Evolutionary conservation across 257 asterid species (phyloP).

Genomic region (Solanum okadae): DNA sequence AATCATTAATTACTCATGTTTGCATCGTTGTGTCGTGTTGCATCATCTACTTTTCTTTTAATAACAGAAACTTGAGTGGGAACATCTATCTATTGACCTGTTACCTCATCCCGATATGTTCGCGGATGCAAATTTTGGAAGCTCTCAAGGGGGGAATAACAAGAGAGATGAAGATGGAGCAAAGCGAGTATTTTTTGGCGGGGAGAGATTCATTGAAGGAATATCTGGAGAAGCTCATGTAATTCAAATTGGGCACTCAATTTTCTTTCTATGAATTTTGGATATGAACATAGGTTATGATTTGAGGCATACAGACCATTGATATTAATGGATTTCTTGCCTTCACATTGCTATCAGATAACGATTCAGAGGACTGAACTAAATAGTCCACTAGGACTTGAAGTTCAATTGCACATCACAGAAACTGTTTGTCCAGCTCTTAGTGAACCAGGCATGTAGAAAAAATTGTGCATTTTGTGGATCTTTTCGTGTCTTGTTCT

Average conservation of each 20-base stretch:
- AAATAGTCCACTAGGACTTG: conserved; percentile 85
- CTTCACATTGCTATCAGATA: conserved; percentile 41
- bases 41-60: conserved; percentile 1
- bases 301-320: not conserved
- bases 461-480: conserved; percentile 2
- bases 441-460: conserved; percentile 93
- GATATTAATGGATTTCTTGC: not conserved
- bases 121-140: conserved; percentile 46
- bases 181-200: conserved; percentile 94
- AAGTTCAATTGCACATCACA: conserved; percentile 77
- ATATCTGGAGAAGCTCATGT: conserved; percentile 96
- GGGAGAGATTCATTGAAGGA: conserved; percentile 93
- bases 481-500: not conserved
- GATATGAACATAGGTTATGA: not conserved
- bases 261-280: not conserved
- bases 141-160: conserved; percentile 44
- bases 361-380: conserved; percentile 90
- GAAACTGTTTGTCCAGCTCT: conserved; percentile 96
- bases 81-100: conserved; percentile 81
- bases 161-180: conserved; percentile 97
- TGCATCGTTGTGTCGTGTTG: not conserved
- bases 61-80: conserved; percentile 96
- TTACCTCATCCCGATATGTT: conserved; percentile 99
- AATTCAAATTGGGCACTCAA: conserved; percentile 14
- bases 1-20: not conserved